phyloP scores from a whole-genome alignment of 2,329 filamentous ascomycete genomes.

The Arthrobotrys megalospora region DNA sequence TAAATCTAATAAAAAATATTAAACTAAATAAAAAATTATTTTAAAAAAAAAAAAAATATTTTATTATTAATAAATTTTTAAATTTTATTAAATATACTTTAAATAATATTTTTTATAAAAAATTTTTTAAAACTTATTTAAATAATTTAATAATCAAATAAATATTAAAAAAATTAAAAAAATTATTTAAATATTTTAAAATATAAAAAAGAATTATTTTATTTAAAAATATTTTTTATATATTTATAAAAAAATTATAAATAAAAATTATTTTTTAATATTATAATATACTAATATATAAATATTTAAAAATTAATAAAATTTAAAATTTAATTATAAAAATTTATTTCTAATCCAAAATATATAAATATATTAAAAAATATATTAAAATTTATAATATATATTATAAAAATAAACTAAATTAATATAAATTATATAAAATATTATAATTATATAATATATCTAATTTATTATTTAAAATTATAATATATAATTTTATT shows the following conservation, averaged over 20 bases:
- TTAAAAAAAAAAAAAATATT: conserved; percentile 12
- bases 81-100: conserved; percentile 10
- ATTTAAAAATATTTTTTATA: conserved; percentile 4
- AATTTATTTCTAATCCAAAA: conserved; percentile 5
- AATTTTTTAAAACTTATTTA: background rate
- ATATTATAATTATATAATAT: conserved; percentile 9
- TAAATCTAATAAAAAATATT: conserved; percentile 2
- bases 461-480: conserved; percentile 27
- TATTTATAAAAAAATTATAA: background rate
- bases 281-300: conserved; percentile 14
- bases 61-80: conserved; percentile 10
- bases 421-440: background rate
- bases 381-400: conserved; percentile 17
- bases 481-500: conserved; percentile 8
- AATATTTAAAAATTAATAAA: background rate
- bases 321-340: background rate
- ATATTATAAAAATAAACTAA: conserved; percentile 3
- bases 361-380: conserved; percentile 1
- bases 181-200: background rate
- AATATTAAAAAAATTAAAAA: conserved; percentile 1
- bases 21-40: conserved; percentile 4
- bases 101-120: conserved; percentile 1
- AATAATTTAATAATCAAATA: conserved; percentile 6
- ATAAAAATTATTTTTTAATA: background rate
- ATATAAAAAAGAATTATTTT: background rate